Evolutionary conservation across 139 green algal species (phyloP).

Genomic region (Spirogloea muscicola): DNA sequence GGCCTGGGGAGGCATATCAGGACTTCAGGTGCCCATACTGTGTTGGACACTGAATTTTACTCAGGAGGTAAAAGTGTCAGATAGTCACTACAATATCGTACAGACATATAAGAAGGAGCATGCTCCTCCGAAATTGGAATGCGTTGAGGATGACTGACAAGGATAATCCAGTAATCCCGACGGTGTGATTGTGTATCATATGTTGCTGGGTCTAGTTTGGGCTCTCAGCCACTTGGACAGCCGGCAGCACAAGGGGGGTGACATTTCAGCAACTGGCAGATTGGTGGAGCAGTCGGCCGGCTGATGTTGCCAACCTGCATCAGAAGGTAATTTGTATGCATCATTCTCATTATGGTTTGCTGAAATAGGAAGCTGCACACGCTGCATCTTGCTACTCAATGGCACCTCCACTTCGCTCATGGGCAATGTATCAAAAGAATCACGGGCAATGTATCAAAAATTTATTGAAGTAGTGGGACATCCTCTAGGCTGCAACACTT

Average conservation of each 20-base stretch:
- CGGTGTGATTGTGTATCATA: neutral
- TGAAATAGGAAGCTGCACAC: too few relatives aligned
- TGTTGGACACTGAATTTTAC: neutral
- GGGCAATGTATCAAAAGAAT: too few relatives aligned
- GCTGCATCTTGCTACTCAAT: too few relatives aligned
- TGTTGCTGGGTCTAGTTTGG: conserved; percentile 44
- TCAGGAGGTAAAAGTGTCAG: neutral
- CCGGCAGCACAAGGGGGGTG: conserved; percentile 13
- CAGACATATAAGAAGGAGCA: neutral
- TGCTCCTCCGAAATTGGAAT: neutral
- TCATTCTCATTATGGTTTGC: too few relatives aligned
- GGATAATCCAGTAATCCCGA: neutral
- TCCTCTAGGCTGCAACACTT: neutral
- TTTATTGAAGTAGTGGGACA: neutral
- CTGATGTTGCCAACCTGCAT: conserved; percentile 59
- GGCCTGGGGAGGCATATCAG: conserved; percentile 91
- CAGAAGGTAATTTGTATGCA: neutral
- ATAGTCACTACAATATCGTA: neutral
- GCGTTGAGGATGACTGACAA: neutral
- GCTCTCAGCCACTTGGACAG: conserved; percentile 78
- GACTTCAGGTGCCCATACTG: conserved; percentile 67
- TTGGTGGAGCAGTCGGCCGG: conserved; percentile 59
- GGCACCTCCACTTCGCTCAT: too few relatives aligned
- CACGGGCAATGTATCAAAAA: too few relatives aligned
- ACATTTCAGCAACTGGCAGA: conserved; percentile 16